These are phyloP conservation scores for Lactarius evosmus DNA, from an alignment of 768 basidiomycete genomes.

Conservation along the genomic window DNA sequence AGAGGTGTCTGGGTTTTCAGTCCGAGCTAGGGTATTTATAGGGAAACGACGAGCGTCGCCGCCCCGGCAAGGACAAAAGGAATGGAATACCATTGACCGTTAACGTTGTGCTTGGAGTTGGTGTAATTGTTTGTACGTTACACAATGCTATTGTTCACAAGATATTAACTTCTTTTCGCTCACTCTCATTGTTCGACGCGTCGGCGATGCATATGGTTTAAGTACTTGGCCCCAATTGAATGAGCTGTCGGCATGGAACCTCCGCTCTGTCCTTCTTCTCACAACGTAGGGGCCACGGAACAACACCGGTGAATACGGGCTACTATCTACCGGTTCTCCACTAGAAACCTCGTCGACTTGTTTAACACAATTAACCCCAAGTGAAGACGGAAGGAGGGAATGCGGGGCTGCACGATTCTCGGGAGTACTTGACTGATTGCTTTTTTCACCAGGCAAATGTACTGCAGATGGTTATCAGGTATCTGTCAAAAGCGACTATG, in stretches of 20 bases:
- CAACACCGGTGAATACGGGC: conserved; percentile 59
- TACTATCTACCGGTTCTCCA: conserved; percentile 73
- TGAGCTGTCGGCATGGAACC: conserved; percentile 59
- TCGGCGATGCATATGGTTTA: too few species aligned
- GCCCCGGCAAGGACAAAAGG: not conserved
- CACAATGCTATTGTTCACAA: too few species aligned
- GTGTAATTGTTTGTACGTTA: too few species aligned
- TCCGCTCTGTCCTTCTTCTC: conserved; percentile 54
- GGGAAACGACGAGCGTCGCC: too few species aligned
- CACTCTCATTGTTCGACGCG: not conserved
- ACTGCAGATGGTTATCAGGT: conserved; percentile 59
- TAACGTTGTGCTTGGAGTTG: too few species aligned
- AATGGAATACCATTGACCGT: too few species aligned
- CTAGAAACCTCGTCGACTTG: conserved; percentile 59
- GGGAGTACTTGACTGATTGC: not conserved
- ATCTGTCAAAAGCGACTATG: conserved; percentile 75
- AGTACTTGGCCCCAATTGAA: not conserved
- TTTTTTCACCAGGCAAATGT: conserved; percentile 51
- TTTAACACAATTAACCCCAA: conserved; percentile 64
- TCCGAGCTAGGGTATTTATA: not conserved
- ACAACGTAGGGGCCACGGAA: conserved; percentile 44
- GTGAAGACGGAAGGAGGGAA: conserved; percentile 62
- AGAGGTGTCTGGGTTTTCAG: not conserved
- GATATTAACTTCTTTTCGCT: too few species aligned
- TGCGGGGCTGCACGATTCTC: conserved; percentile 51